These are phyloP conservation scores for Colletotrichum ledebouriae DNA, from an alignment of 2,329 filamentous ascomycete species.

Conservation along the genomic window DNA sequence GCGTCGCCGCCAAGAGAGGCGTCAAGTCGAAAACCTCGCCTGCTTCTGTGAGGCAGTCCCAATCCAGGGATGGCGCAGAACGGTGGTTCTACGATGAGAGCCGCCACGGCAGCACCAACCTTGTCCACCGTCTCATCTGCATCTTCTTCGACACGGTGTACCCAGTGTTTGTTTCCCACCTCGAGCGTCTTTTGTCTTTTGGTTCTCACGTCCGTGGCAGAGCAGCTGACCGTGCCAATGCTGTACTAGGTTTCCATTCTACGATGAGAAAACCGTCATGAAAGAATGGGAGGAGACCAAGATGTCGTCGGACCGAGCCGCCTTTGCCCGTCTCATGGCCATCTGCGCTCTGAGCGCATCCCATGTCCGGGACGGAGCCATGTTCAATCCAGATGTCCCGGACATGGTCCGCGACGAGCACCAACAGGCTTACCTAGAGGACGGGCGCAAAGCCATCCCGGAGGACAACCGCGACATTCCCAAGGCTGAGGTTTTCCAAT, in stretches of 20 bases:
- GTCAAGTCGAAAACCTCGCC: conserved; percentile 42
- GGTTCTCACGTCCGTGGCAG: background rate
- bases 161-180: conserved; percentile 38
- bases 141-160: conserved; percentile 44
- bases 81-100: conserved; percentile 40
- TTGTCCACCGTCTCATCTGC: conserved; percentile 36
- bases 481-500: conserved; percentile 33
- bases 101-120: conserved; percentile 36
- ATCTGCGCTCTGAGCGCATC: conserved; percentile 63
- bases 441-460: conserved; percentile 38
- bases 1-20: conserved; percentile 41
- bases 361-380: conserved; percentile 63
- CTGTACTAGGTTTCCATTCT: conserved; percentile 57
- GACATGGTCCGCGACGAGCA: conserved; percentile 19
- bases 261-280: conserved; percentile 59
- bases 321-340: conserved; percentile 66
- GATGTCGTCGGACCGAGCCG: conserved; percentile 45
- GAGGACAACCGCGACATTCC: conserved; percentile 35
- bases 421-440: conserved; percentile 41
- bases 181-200: background rate
- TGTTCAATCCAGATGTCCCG: conserved; percentile 56
- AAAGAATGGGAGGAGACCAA: conserved; percentile 59
- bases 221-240: conserved; percentile 10
- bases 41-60: conserved; percentile 18
- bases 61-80: conserved; percentile 20